Conservation (phyloP, 2,329 filamentous ascomycete species). For the Phaeoacremonium minimum region DNA sequence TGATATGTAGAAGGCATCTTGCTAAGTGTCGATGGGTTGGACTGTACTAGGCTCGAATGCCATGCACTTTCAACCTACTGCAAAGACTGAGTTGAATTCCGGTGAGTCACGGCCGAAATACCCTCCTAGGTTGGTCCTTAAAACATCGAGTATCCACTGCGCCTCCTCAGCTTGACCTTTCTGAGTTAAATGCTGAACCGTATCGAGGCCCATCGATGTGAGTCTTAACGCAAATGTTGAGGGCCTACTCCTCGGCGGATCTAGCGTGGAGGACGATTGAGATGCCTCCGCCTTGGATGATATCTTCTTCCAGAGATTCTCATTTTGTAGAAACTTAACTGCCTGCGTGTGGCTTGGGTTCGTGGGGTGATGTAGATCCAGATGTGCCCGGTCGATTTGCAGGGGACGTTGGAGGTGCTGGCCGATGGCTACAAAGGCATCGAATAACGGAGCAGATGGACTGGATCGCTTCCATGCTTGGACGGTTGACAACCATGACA, state of each 20-base stretch:
- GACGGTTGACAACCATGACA: conserved; percentile 50
- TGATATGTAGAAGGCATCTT: no score
- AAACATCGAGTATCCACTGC: conserved; percentile 28
- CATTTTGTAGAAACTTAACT: conserved; percentile 34
- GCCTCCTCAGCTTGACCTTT: conserved; percentile 35
- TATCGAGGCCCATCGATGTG: conserved; percentile 37
- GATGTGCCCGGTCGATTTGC: conserved; percentile 44
- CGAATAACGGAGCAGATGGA: conserved; percentile 45
- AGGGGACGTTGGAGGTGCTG: conserved; percentile 29
- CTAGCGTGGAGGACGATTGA: neutral
- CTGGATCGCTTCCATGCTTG: conserved; percentile 38
- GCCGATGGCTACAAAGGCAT: conserved; percentile 45
- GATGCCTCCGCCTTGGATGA: conserved; percentile 3
- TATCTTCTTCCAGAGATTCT: conserved; percentile 6
- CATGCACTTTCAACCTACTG: no score
- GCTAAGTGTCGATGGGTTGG: no score
- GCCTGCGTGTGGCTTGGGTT: conserved; percentile 42
- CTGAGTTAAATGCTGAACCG: conserved; percentile 37
- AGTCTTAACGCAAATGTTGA: neutral
- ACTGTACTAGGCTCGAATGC: no score
- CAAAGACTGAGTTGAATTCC: no score
- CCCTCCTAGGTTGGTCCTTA: conserved; percentile 23
- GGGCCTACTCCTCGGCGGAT: conserved; percentile 15
- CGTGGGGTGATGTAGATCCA: conserved; percentile 51
- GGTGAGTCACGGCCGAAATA: conserved; percentile 1